Base-by-base conservation (phyloP, 116 monocot genomes). In the Papilionanthe hybrid region DNA sequence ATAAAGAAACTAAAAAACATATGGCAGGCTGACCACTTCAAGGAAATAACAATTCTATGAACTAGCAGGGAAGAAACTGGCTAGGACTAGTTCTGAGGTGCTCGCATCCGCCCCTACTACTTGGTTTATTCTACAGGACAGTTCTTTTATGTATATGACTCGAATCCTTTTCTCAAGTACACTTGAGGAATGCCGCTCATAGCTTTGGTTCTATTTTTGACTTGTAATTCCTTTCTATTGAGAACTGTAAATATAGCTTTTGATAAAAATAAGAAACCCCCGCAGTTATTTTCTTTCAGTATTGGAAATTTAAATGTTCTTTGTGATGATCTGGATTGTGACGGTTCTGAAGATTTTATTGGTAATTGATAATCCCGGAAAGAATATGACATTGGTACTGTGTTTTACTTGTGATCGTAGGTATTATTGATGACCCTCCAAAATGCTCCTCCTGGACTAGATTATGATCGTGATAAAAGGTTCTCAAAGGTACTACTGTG, bases 341-440 rank as follows among this genome's bases (percentile, higher is more conserved):
- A 68, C 27, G 29, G 27, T 30, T 68, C 68, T 68, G 9, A 30
- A 68, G 68, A 68, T 68, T 68, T 29, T 29, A 28, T 68, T 9
- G 11, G 68, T 68, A 37, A 37, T 37, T 37, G 37, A 37, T 68
- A 68, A 4, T 68, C 17, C 17, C 10, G 29, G 28, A 41, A 71
- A 71, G 17, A 71, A 71, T n/a, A 7, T 73, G 53, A 76, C 28
- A 50, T 45, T 19, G 41, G 37, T 37, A 37, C 37, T 37, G n/a
- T n/a, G n/a, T 4, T 37, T 75, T 25, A 42, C 42, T 0, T 76
- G 11, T 49, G n/a, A 48, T 77, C 58, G 42, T 82, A 95, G 95
- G 95, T 95, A 84, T 84, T 95, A 71, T 79, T 95, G 76, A 95
- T 95, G 95, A 95, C 95, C 49, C 89, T 95, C 76, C 95, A 95